Evolutionary conservation across 305 asterid species (phyloP), one percentile per base, ranked within the genome.

Genomic region (Salvia sclarea): DNA sequence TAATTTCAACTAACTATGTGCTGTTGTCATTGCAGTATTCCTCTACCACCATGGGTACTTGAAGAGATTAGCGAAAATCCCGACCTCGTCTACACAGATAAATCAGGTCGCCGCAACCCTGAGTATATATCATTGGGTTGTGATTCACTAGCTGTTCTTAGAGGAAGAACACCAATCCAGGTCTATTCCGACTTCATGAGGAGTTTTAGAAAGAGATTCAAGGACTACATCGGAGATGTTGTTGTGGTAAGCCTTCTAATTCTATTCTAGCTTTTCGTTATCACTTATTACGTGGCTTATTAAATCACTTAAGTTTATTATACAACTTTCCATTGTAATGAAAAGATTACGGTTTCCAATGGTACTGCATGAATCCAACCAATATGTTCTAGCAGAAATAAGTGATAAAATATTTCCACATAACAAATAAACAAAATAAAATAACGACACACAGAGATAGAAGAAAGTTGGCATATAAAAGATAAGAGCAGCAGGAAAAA

Each of bases 101-200:
- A 81, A 75, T 91, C 95, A 16, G 96, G 98, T 30, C 64, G 92
- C 44, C 88, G 97, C 70, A 91, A 93, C 81, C 95, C 97, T 3
- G 98, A 93, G 76, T 93, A 91, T 43, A 80, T 93, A 72, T 91
- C 98, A 22, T 73, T 93, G 80, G 98, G 98, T 21, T 88, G 96
- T 21, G 96, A 93, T 66, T 75, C 86, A 1, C 77, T 91, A 60
- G 90, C 96, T 22, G 86, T 93, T 67, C 92, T 93, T 22, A 69
- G 89, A 77, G 98, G 97, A 74, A 86, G 97, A 83, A 87, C 98
- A 40, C 98, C 98, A 12, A 78, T 93, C 75, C 97, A 93, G 79
- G 96, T 82, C 64, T 93, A 91, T 66, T 72, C 97, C 4, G 98
- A 93, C 70, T 91, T 61, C 62, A 93, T 93, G 97, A 81, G 76